A percentile compares a stretch with the other conserved stretches of the same genome.
phyloP scores from a whole-genome alignment of 202 grass and related monocot genomes.

The Eragrostis tef region DNA sequence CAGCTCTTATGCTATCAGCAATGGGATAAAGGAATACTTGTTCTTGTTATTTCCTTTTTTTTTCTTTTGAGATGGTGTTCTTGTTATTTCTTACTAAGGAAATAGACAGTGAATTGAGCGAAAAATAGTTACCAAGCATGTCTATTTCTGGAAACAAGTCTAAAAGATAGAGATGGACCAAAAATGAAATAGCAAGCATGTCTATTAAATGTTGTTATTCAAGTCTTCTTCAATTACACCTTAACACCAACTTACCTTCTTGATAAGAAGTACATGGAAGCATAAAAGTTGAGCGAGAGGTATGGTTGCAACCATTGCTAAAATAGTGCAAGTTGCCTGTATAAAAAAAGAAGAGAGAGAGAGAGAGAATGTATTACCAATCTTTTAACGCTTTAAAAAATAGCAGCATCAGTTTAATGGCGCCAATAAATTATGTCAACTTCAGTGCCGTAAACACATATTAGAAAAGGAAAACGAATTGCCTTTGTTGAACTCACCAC shows the following conservation, averaged over 20 bases:
- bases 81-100: neutral
- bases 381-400: neutral
- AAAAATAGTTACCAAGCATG: conserved; percentile 20
- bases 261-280: conserved; percentile 97
- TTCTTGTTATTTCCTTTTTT: too few species aligned
- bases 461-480: neutral
- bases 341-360: conserved; percentile 38
- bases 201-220: neutral
- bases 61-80: too few species aligned
- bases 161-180: neutral
- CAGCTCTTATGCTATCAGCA: neutral
- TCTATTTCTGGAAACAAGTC: neutral
- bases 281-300: conserved; percentile 90
- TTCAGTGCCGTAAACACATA: conserved; percentile 14
- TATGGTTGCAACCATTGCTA: conserved; percentile 89
- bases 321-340: conserved; percentile 84
- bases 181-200: conserved; percentile 3
- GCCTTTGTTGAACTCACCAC: conserved; percentile 64
- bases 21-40: neutral
- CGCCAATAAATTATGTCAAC: neutral
- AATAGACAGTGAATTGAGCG: conserved; percentile 29
- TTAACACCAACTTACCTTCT: conserved; percentile 64
- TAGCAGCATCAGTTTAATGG: neutral
- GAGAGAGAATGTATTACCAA: conserved; percentile 16
- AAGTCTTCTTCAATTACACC: neutral